Conservation (phyloP, 805 yeast species). For the Candida gorgasii region DNA sequence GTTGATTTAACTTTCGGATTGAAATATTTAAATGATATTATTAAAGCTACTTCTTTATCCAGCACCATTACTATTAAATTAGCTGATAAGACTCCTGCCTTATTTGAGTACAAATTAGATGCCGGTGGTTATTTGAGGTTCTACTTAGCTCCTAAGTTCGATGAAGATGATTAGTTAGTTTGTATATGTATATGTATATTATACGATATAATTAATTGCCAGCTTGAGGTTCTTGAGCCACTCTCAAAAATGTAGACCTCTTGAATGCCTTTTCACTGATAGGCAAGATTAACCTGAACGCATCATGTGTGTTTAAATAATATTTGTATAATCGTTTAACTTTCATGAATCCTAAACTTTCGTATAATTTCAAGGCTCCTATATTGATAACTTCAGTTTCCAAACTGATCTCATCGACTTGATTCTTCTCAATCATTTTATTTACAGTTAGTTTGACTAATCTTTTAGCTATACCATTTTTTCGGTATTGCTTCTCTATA, state of each 20-base stretch:
- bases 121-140: constrained; percentile 88
- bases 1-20: constrained; percentile 89
- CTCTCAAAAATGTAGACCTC: constrained; percentile 44
- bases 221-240: not conserved
- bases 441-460: constrained; percentile 64
- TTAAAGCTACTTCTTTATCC: constrained; percentile 84
- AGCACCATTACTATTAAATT: constrained; percentile 77
- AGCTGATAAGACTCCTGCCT: constrained; percentile 89
- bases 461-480: constrained; percentile 77
- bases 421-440: constrained; percentile 57
- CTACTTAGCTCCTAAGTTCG: constrained; percentile 97
- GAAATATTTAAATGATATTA: constrained; percentile 85
- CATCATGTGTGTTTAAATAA: constrained; percentile 91
- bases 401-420: constrained; percentile 85
- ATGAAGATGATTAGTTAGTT: constrained; percentile 67
- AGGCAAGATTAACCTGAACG: constrained; percentile 83
- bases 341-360: constrained; percentile 72
- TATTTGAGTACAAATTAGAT: constrained; percentile 87
- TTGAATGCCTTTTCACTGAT: constrained; percentile 51
- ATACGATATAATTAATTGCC: too few relatives aligned
- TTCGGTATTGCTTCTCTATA: constrained; percentile 69
- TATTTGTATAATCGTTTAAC: constrained; percentile 79
- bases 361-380: constrained; percentile 70
- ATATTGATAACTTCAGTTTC: constrained; percentile 87
- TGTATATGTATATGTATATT: not conserved